Evolutionary conservation across 2,329 filamentous ascomycete species (phyloP), one percentile per base, ranked within the genome.

Genomic region (Fusarium floridanum): DNA sequence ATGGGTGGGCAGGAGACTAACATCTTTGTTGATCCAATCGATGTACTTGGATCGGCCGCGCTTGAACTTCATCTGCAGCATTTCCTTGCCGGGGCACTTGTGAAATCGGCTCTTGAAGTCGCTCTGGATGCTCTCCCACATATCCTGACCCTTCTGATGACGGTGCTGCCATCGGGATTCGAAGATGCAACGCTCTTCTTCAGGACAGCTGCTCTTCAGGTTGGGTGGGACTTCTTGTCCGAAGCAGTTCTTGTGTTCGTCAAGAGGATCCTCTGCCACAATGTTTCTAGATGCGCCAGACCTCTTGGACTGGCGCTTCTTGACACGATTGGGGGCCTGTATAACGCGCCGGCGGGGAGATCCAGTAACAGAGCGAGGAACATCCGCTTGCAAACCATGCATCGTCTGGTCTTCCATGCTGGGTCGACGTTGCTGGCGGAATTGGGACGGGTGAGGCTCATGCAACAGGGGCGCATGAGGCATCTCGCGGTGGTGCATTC

Each of bases 11-110:
- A 48, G 22, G 32, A 12, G 9, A 81, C 88, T 84, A 80, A 90
- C 89, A 81, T 90, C 88, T 70, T 75, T 78, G 11, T 81, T 72
- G 2, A 86, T 83, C 88, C 88, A 90, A 2, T 84, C 78, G 14
- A 85, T 82, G 62, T 86, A 86, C 70, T 86, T 87, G 64, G 85
- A 81, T 22, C 89, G 85, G 4, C 85, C 85, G 8, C 89, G 84
- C 14, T 86, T 85, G 45, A 89, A 84, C 77, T 87, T 88, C 89
- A 91, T 90, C 74, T 91, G 89, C 6, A 90, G 82, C 60, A 85
- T 85, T 59, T 88, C 86, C 71, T 88, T 87, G 41, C 85, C 83
- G 7, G 81, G 82, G 16, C 81, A 80, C 69, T 84, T 82, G 11
- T 77, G 65, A 61, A 85, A 85, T 22, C 68, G 68, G 10, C 72